Evolutionary conservation across 257 asterid genomes (phyloP), one percentile per base, ranked within the genome.

Genomic region (Pogostemon cablin): DNA sequence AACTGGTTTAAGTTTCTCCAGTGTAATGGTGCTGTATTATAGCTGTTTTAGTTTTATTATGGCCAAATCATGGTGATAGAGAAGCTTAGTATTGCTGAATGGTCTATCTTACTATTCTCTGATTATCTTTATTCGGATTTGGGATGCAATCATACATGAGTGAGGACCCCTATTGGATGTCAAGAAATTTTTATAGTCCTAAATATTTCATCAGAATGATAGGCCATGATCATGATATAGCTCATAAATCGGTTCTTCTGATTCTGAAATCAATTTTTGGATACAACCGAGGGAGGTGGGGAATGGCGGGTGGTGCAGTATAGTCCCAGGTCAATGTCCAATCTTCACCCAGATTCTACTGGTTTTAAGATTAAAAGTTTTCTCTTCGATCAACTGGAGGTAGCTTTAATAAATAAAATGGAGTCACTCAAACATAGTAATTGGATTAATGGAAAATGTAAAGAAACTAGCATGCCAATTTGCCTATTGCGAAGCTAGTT

Each of bases 171-270:
- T 42, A 15, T 43, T 20, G 41, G 54, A 63, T 43, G 68, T 25
- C 53, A 43, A 42, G 12, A 43, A 42, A 43, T 7, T 3, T 15
- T 2, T 32, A 11, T 10, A 63, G 9, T 63, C 68, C 55, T 43
- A 40, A 38, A 39, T 34, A 5, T 38, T 25, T 11, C 37, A 41
- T 15, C 67, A 62, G 53, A 7, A 3, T 20, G 12, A 4, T 62
- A 41, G 49, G 53, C 52, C 52, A 15, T 15, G 38, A 41, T 5
- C 35, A 15, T 20, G 53, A 4, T 41, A 15, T 41, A 40, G 67
- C 25, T n/a, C 60, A 55, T 35, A 9, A 66, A 34, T 38, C 54
- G 54, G 10, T 53, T 68, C 12, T 39, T 68, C 63, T 53, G 42
- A 55, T 8, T 37, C 44, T 32, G 1, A 38, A 49, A 68, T 20